These are phyloP conservation scores for Dothiorella sarmentorum DNA, from an alignment of 2,329 filamentous ascomycete species.

Conservation along the genomic window DNA sequence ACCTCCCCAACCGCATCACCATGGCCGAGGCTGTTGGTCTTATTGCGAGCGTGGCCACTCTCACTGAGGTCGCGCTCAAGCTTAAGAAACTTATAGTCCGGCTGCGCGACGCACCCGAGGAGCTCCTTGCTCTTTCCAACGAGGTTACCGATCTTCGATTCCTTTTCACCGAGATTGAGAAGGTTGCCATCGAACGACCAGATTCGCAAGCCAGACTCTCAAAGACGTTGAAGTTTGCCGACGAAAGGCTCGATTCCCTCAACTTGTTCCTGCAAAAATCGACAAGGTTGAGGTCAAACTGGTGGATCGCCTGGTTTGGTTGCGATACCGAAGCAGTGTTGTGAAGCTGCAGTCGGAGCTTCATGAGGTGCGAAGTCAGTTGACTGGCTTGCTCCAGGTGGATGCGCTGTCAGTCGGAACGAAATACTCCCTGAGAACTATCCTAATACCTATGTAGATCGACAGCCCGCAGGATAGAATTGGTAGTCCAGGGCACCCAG, in stretches of 20 bases:
- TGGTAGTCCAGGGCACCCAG: background rate
- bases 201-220: background rate
- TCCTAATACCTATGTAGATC: background rate
- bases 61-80: background rate
- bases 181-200: background rate
- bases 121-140: slow-evolving; percentile 5
- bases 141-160: background rate
- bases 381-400: background rate
- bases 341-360: background rate
- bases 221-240: background rate
- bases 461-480: background rate
- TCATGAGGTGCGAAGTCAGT: background rate
- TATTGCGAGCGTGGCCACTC: background rate
- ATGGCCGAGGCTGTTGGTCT: background rate
- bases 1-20: background rate
- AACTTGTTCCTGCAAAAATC: background rate
- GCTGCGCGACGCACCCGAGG: background rate
- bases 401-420: background rate
- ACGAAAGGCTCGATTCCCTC: background rate
- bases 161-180: background rate
- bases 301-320: background rate
- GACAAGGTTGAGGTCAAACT: background rate
- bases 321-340: background rate
- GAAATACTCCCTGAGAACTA: no score
- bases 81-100: background rate